Conservation (phyloP, 176 grass and related monocot genomes). For the Triticum turgidum region DNA sequence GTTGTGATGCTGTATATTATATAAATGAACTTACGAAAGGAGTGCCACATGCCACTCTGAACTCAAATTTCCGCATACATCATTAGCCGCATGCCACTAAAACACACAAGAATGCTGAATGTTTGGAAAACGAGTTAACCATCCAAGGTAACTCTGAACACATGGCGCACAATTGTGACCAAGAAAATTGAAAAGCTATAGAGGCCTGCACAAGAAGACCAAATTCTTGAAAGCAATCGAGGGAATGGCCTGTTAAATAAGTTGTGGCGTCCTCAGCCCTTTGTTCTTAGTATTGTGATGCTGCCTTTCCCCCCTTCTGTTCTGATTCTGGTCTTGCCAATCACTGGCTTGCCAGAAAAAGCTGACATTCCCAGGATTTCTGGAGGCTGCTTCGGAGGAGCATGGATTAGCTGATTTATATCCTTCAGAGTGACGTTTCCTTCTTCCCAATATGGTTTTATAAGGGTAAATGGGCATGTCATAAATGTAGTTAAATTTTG, state of each 20-base stretch:
- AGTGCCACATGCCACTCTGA: too few relatives aligned
- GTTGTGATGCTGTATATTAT: neutral
- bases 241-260: slow-evolving; percentile 28
- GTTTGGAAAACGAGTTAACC: slow-evolving; percentile 24
- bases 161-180: slow-evolving; percentile 15
- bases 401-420: slow-evolving; percentile 72
- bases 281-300: slow-evolving; percentile 94
- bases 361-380: slow-evolving; percentile 62
- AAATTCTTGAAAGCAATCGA: slow-evolving; percentile 30
- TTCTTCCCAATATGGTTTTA: slow-evolving; percentile 84
- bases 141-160: slow-evolving; percentile 21
- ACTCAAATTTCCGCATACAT: slow-evolving; percentile 17
- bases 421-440: slow-evolving; percentile 72
- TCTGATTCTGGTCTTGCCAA: slow-evolving; percentile 83
- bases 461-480: slow-evolving; percentile 80
- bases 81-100: neutral
- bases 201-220: slow-evolving; percentile 25
- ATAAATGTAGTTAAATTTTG: slow-evolving; percentile 65
- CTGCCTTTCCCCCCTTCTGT: slow-evolving; percentile 91
- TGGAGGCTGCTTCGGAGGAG: slow-evolving; percentile 49
- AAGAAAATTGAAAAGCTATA: slow-evolving; percentile 20
- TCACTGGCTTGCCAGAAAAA: slow-evolving; percentile 85
- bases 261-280: slow-evolving; percentile 44
- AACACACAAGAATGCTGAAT: slow-evolving; percentile 33
- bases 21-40: neutral